Conservation (phyloP, 1,284 basidiomycete species). For the Ceratobasidium sp. region DNA sequence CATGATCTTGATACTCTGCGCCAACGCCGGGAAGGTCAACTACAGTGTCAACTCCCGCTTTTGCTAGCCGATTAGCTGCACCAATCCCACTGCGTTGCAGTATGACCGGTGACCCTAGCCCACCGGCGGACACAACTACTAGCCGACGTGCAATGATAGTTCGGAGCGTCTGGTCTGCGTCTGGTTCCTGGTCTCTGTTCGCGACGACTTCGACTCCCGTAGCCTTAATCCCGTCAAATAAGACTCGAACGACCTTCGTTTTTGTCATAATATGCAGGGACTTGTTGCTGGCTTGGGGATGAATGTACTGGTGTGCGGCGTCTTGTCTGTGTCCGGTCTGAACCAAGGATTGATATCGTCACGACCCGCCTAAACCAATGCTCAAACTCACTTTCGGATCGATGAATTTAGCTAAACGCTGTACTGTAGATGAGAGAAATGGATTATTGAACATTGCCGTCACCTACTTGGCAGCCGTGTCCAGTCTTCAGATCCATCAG, state of each 20-base stretch:
- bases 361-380: neutral
- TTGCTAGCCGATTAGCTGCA: slow-evolving; percentile 58
- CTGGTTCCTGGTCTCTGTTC: slow-evolving; percentile 13
- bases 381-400: slow-evolving; percentile 11
- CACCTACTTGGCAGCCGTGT: slow-evolving; percentile 39
- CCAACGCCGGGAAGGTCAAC: slow-evolving; percentile 72
- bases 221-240: slow-evolving; percentile 39
- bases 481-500: slow-evolving; percentile 32
- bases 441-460: neutral
- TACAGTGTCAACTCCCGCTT: slow-evolving; percentile 62
- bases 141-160: slow-evolving; percentile 28
- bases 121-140: slow-evolving; percentile 42
- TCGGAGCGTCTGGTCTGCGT: slow-evolving; percentile 24
- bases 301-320: slow-evolving; percentile 36
- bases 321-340: slow-evolving; percentile 41
- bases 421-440: neutral
- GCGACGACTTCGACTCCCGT: slow-evolving; percentile 32
- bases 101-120: slow-evolving; percentile 63
- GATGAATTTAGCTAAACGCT: slow-evolving; percentile 32
- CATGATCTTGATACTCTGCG: slow-evolving; percentile 65
- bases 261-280: slow-evolving; percentile 27
- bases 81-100: slow-evolving; percentile 71
- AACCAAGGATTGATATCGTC: neutral
- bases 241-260: slow-evolving; percentile 24
- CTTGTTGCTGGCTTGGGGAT: slow-evolving; percentile 28